Percentiles rank a stretch among this genome's conserved stretches.
Evolutionary conservation across 805 yeast species (phyloP).

Genomic region (Ogataea glucozyma): DNA sequence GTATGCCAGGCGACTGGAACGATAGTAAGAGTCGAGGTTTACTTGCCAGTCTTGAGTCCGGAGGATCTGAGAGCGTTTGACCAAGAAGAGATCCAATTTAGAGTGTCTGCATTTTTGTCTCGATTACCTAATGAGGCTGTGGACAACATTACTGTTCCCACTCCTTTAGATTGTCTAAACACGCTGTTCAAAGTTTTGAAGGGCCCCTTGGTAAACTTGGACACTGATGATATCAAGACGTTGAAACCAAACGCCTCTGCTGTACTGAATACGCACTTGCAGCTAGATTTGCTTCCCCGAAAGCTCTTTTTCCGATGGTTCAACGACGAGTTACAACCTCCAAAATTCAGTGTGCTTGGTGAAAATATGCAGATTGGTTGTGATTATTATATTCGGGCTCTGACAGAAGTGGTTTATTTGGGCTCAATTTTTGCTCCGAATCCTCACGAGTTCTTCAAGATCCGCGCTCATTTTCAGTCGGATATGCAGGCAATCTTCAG

Average conservation of each 20-base stretch:
- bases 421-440: constrained; percentile 34
- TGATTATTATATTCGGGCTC: constrained; percentile 56
- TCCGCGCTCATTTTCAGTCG: constrained; percentile 15
- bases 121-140: constrained; percentile 13
- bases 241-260: constrained; percentile 51
- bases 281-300: constrained; percentile 50
- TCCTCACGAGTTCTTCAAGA: constrained; percentile 24
- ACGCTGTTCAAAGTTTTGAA: constrained; percentile 63
- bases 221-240: constrained; percentile 51
- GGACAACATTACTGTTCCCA: constrained; percentile 40
- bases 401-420: constrained; percentile 52
- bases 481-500: constrained; percentile 27
- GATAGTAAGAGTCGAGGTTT: constrained; percentile 54
- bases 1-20: constrained; percentile 47
- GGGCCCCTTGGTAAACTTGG: constrained; percentile 58
- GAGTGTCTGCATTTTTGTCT: constrained; percentile 45
- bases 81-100: constrained; percentile 47
- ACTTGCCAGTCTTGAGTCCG: constrained; percentile 48
- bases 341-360: constrained; percentile 31
- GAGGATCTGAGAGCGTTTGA: constrained; percentile 51
- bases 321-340: constrained; percentile 34
- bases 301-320: constrained; percentile 47
- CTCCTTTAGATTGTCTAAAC: constrained; percentile 56
- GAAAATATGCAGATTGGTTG: constrained; percentile 28
- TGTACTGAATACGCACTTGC: constrained; percentile 56